Conservation (phyloP, 805 yeast genomes). For the Torulaspora indica region DNA sequence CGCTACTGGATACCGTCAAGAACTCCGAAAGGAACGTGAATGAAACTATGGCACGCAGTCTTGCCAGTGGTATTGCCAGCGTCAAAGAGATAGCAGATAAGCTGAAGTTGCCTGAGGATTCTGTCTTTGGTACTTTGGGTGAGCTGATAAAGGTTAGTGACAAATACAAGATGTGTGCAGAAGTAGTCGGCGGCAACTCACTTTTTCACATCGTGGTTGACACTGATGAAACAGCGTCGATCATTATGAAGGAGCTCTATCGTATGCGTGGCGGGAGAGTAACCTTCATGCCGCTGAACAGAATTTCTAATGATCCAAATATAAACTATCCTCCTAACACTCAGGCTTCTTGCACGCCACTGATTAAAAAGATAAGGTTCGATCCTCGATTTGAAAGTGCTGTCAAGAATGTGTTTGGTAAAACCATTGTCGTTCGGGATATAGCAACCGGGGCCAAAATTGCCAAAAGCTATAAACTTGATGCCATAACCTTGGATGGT, state of each 20-base stretch:
- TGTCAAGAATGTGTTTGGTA: constrained; percentile 74
- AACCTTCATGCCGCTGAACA: constrained; percentile 84
- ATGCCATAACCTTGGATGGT: constrained; percentile 87
- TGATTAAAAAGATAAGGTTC: constrained; percentile 66
- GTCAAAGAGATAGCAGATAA: constrained; percentile 59
- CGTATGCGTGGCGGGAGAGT: constrained; percentile 74
- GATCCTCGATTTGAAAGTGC: constrained; percentile 58
- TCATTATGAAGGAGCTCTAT: constrained; percentile 69
- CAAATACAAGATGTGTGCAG: constrained; percentile 79
- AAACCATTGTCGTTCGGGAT: constrained; percentile 68
- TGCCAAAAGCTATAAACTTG: constrained; percentile 55
- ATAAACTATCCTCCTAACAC: constrained; percentile 57
- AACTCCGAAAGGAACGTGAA: constrained; percentile 56
- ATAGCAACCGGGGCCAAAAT: constrained; percentile 63
- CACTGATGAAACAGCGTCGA: constrained; percentile 74
- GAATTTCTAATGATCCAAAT: constrained; percentile 43
- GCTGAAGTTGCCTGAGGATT: constrained; percentile 48
- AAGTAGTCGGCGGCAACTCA: constrained; percentile 82
- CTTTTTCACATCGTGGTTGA: constrained; percentile 88
- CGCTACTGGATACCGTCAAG: constrained; percentile 50
- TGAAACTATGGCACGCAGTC: constrained; percentile 70
- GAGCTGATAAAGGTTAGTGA: constrained; percentile 77
- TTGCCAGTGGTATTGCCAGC: constrained; percentile 63
- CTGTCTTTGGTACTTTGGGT: constrained; percentile 81
- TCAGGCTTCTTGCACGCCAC: constrained; percentile 55